Conservation (phyloP, 2,329 filamentous ascomycete genomes). For the Cytospora piceae region DNA sequence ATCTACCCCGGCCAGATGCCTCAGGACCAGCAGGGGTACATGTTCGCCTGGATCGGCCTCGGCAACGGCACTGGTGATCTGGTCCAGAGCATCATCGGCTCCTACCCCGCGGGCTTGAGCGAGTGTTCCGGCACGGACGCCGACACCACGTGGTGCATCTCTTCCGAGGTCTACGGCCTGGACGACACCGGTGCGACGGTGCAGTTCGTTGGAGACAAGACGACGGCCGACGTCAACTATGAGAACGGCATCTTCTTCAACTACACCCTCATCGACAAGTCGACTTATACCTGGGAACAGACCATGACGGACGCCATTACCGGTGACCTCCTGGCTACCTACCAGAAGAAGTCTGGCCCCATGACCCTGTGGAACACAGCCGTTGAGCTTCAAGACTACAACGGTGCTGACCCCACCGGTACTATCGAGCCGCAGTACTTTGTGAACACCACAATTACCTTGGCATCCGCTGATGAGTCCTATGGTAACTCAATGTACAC, state of each 20-base stretch:
- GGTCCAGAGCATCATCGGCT: constrained; percentile 32
- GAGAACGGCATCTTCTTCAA: constrained; percentile 35
- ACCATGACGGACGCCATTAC: constrained; percentile 33
- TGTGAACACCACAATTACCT: constrained; percentile 28
- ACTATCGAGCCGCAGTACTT: constrained; percentile 28
- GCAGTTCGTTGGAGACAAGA: constrained; percentile 34
- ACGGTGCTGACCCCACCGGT: constrained; percentile 23
- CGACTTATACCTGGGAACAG: constrained; percentile 35
- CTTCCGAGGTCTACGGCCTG: constrained; percentile 36
- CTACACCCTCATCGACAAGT: constrained; percentile 35
- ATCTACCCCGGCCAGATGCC: constrained; percentile 37
- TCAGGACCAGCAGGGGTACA: constrained; percentile 33
- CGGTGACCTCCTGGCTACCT: constrained; percentile 32
- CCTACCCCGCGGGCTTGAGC: constrained; percentile 33
- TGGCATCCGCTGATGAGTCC: constrained; percentile 19
- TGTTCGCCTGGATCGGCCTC: constrained; percentile 37
- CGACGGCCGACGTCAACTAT: constrained; percentile 32
- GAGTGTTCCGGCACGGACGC: constrained; percentile 34
- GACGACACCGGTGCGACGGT: constrained; percentile 27
- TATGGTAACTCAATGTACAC: constrained; percentile 17
- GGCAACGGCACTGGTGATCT: constrained; percentile 36
- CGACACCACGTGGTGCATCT: constrained; percentile 35
- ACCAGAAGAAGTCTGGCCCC: constrained; percentile 34
- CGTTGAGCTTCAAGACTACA: constrained; percentile 25
- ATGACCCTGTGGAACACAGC: constrained; percentile 34